phyloP scores from a whole-genome alignment of 768 basidiomycete species.

The Cantharellus anzutake region DNA sequence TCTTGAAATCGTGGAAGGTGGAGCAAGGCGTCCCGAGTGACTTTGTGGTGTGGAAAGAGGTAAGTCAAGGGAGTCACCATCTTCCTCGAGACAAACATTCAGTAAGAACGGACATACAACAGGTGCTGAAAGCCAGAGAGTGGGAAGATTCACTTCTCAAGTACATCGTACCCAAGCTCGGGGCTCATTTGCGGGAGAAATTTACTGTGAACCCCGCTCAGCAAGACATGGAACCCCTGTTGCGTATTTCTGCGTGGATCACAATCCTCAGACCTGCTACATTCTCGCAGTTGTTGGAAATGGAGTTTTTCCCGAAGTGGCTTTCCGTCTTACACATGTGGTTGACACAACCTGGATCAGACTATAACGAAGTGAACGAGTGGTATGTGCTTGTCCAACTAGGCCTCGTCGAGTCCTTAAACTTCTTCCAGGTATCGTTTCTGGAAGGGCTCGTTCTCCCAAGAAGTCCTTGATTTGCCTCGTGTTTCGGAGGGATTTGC shows the following conservation, averaged over 20 bases:
- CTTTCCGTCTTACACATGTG: slow-evolving; percentile 78
- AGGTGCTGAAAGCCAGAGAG: slow-evolving; percentile 62
- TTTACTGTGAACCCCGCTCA: slow-evolving; percentile 82
- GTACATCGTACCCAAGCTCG: slow-evolving; percentile 83
- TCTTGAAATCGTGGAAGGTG: slow-evolving; percentile 57
- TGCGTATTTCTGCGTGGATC: slow-evolving; percentile 61
- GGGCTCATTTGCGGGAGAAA: slow-evolving; percentile 57
- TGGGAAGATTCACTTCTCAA: slow-evolving; percentile 89
- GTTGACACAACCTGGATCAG: slow-evolving; percentile 78
- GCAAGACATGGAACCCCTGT: slow-evolving; percentile 72
- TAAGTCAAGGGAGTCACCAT: slow-evolving; percentile 19
- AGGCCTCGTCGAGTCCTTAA: not conserved
- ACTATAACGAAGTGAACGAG: slow-evolving; percentile 78
- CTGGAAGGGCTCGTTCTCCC: slow-evolving; percentile 72
- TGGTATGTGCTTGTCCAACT: slow-evolving; percentile 39
- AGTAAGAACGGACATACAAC: not conserved
- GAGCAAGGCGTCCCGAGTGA: slow-evolving; percentile 61
- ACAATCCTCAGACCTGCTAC: slow-evolving; percentile 53
- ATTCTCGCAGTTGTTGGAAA: slow-evolving; percentile 67
- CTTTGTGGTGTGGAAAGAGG: slow-evolving; percentile 63
- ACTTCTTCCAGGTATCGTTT: slow-evolving; percentile 25
- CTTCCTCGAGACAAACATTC: not conserved
- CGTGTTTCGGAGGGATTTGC: slow-evolving; percentile 68
- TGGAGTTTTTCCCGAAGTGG: slow-evolving; percentile 96
- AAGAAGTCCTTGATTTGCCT: slow-evolving; percentile 40